Evolutionary conservation across 495 filamentous ascomycete species (phyloP).

Genomic region (Mytilinidion resinicola): DNA sequence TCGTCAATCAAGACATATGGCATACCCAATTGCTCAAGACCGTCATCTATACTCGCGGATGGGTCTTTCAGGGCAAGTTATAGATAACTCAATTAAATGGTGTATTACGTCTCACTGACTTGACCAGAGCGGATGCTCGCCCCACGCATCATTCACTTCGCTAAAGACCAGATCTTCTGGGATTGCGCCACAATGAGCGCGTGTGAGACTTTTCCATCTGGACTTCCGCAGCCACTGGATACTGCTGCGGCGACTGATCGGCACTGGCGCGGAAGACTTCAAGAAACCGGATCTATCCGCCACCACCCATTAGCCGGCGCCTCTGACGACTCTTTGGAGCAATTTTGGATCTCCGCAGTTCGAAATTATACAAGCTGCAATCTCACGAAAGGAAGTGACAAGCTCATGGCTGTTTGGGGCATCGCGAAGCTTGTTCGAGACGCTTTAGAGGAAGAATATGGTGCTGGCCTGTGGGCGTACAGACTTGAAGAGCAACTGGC

Average conservation of each 20-base stretch:
- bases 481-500: slow-evolving; percentile 18
- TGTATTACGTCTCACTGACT: background rate
- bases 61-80: slow-evolving; percentile 21
- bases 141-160: slow-evolving; percentile 22
- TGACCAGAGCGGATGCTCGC: slow-evolving; percentile 18
- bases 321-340: slow-evolving; percentile 11
- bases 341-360: slow-evolving; percentile 19
- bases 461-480: slow-evolving; percentile 10
- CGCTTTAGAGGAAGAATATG: slow-evolving; percentile 7
- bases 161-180: slow-evolving; percentile 21
- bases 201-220: slow-evolving; percentile 13
- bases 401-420: slow-evolving; percentile 19
- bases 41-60: slow-evolving; percentile 11
- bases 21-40: slow-evolving; percentile 12
- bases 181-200: slow-evolving; percentile 17
- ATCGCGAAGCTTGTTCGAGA: slow-evolving; percentile 23
- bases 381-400: slow-evolving; percentile 16
- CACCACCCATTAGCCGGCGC: slow-evolving; percentile 3
- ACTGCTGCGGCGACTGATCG: slow-evolving; percentile 7
- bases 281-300: background rate
- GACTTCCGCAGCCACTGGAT: slow-evolving; percentile 13
- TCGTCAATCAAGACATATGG: slow-evolving; percentile 7
- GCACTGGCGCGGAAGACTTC: slow-evolving; percentile 21
- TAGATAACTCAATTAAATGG: background rate
- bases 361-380: slow-evolving; percentile 13